phyloP scores from a whole-genome alignment of 2,329 filamentous ascomycete species.

The Westerdykella aurantiaca region DNA sequence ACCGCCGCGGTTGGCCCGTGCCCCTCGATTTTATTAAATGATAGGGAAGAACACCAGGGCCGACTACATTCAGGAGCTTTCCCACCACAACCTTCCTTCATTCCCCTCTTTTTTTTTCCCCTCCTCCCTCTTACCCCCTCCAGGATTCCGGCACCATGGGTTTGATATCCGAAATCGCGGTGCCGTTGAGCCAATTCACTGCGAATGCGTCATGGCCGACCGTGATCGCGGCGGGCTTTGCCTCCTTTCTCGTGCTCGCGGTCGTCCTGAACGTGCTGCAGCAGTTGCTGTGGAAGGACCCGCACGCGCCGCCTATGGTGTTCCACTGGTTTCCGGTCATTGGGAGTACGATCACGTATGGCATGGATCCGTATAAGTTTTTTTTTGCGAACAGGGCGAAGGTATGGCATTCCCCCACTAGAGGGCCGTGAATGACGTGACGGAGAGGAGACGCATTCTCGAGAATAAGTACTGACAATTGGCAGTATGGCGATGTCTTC shows the following conservation, averaged over 20 bases:
- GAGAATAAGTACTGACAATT: slow-evolving; percentile 13
- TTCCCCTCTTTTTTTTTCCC: slow-evolving; percentile 2
- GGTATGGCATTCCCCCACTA: slow-evolving; percentile 43
- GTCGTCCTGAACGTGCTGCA: slow-evolving; percentile 73
- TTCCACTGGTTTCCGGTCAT: slow-evolving; percentile 66
- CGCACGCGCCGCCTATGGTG: slow-evolving; percentile 59
- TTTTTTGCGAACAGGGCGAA: slow-evolving; percentile 69
- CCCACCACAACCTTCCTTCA: slow-evolving; percentile 10
- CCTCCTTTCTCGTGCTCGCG: slow-evolving; percentile 48
- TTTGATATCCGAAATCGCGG: slow-evolving; percentile 45
- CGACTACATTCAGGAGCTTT: not conserved
- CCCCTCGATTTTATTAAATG: slow-evolving; percentile 21
- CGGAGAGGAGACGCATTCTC: not conserved
- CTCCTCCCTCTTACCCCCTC: slow-evolving; percentile 3
- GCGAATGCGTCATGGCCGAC: slow-evolving; percentile 38
- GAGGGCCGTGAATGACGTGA: not conserved
- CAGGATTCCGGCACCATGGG: slow-evolving; percentile 43
- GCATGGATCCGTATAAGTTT: slow-evolving; percentile 88
- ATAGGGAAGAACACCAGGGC: not conserved
- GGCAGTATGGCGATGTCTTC: slow-evolving; percentile 78
- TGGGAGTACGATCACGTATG: slow-evolving; percentile 88
- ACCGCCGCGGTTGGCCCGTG: slow-evolving; percentile 14
- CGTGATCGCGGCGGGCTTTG: slow-evolving; percentile 40
- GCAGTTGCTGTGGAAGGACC: slow-evolving; percentile 76
- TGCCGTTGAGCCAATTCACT: slow-evolving; percentile 45